These are phyloP conservation scores for Candida sithepensis DNA, from an alignment of 805 yeast genomes.

Conservation along the genomic window DNA sequence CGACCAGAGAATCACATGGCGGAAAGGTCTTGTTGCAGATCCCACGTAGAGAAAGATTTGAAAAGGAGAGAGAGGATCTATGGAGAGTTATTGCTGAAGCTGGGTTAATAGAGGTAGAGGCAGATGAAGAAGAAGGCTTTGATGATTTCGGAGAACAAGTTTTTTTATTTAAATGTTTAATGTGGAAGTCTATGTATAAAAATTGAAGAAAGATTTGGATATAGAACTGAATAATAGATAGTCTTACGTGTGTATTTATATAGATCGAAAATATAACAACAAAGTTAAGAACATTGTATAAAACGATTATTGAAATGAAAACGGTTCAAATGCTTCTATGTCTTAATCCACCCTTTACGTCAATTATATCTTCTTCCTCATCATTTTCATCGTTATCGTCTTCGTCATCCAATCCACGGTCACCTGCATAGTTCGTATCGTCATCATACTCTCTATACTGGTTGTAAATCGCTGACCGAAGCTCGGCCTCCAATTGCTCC, in stretches of 20 bases:
- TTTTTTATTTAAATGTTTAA: constrained; percentile 46
- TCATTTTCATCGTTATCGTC: background rate
- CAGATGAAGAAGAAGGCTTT: constrained; percentile 54
- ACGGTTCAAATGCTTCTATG: constrained; percentile 7
- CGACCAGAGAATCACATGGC: too few species aligned
- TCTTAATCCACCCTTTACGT: background rate
- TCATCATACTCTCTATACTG: background rate
- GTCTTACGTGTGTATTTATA: background rate
- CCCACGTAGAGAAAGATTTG: constrained; percentile 69
- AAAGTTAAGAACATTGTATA: background rate
- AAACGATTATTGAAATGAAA: too few species aligned
- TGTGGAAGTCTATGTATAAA: constrained; percentile 10
- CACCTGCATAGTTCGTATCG: constrained; percentile 3
- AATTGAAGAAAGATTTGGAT: background rate
- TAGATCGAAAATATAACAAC: background rate
- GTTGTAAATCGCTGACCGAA: background rate
- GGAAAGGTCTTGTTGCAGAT: constrained; percentile 60
- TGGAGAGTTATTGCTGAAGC: constrained; percentile 48
- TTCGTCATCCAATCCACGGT: constrained; percentile 4
- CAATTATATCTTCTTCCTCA: background rate
- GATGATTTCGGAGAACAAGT: constrained; percentile 83
- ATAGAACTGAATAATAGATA: background rate
- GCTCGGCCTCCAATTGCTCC: background rate
- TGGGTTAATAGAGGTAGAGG: constrained; percentile 34
- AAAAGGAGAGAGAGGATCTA: constrained; percentile 56